Base-by-base conservation (phyloP, 192 early-diverging fungal genomes). In the Dissophora globulifera region DNA sequence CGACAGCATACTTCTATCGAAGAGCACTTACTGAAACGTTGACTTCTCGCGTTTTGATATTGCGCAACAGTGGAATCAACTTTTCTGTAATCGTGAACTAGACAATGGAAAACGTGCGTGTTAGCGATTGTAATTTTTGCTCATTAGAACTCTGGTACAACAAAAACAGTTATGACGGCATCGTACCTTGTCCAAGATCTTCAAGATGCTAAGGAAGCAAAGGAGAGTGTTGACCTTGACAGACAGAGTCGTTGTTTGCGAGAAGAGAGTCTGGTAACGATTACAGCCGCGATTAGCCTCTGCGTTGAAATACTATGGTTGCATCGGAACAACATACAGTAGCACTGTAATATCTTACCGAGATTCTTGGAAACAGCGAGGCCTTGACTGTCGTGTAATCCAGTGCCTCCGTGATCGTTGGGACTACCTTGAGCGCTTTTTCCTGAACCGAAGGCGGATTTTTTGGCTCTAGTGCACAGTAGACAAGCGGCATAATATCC, bases 21-120 rank as follows among this genome's bases (percentile, higher is more conserved):
- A 20, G 0, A 45, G 0, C 13, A 42, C 52, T 71, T 83, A 89
- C 87, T 58, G 93, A 83, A 10, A 96, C 87, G 1, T 84, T 85
- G 0, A 92, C 89, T 62, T 96, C 93, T 4, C 91, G 83, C 19
- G 90, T 90, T 58, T 88, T 90, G 43, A 93, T 94, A 9, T 86
- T 83, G 32, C 84, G 84, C 50, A 96, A 68, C 56, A 94, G 38
- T 11, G 94, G 94, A n/a, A 96, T 75, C 20, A 96, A 45, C 66
- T 90, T 93, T 31, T 90, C 91, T 22, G 84, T 81, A 50, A 93
- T 86, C 1, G 89, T 89, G 48, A 82, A 83, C 67, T 85, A 71
- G 25, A 30, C 0, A 8, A 38, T 6, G 38, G 16, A 32, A 29
- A 23, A 31, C 38, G 47, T 9, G 23, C 19, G 25, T 1, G 4